A percentile compares a stretch with the other conserved stretches of the same genome.
Evolutionary conservation across 2,329 filamentous ascomycete genomes (phyloP).

Genomic region (Trichoderma koningii): DNA sequence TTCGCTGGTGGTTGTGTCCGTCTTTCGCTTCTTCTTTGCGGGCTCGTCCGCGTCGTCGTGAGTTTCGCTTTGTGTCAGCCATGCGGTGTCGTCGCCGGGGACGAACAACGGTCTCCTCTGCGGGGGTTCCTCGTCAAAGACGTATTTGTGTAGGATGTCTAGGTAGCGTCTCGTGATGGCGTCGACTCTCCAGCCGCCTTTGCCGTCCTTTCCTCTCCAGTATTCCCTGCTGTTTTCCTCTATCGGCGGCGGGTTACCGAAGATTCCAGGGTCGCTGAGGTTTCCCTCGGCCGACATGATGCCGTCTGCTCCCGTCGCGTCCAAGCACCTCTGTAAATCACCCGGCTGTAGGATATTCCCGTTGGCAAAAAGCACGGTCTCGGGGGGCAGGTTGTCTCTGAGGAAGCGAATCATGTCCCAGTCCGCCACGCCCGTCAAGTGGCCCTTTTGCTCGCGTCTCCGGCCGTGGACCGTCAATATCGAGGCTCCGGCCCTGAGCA

Average conservation of each 20-base stretch:
- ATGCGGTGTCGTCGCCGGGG: constrained; percentile 55
- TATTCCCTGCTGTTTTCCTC: constrained; percentile 76
- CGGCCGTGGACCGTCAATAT: constrained; percentile 92
- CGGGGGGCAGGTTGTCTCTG: constrained; percentile 76
- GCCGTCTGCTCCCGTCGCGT: constrained; percentile 83
- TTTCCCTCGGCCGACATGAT: constrained; percentile 98
- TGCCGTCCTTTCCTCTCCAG: constrained; percentile 78
- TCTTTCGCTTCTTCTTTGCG: constrained; percentile 53
- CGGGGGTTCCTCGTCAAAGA: constrained; percentile 67
- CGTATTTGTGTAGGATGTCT: constrained; percentile 83
- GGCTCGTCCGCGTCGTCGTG: constrained; percentile 49
- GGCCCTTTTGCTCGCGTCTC: constrained; percentile 88
- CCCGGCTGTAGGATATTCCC: constrained; percentile 84
- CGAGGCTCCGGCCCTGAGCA: constrained; percentile 84
- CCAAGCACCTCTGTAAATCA: constrained; percentile 76
- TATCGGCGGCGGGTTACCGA: constrained; percentile 65
- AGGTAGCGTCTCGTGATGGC: constrained; percentile 85
- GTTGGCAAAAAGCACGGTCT: constrained; percentile 95
- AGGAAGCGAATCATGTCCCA: constrained; percentile 84
- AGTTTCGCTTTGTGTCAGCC: constrained; percentile 44
- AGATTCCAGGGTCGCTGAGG: constrained; percentile 86
- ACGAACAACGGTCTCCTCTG: constrained; percentile 72
- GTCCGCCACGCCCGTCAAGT: constrained; percentile 89
- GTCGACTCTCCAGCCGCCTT: constrained; percentile 85
- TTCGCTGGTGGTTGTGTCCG: constrained; percentile 29